Percentiles rank a stretch among this genome's conserved stretches.
phyloP scores from a whole-genome alignment of 805 yeast species.

The Candida yuanshanica region DNA sequence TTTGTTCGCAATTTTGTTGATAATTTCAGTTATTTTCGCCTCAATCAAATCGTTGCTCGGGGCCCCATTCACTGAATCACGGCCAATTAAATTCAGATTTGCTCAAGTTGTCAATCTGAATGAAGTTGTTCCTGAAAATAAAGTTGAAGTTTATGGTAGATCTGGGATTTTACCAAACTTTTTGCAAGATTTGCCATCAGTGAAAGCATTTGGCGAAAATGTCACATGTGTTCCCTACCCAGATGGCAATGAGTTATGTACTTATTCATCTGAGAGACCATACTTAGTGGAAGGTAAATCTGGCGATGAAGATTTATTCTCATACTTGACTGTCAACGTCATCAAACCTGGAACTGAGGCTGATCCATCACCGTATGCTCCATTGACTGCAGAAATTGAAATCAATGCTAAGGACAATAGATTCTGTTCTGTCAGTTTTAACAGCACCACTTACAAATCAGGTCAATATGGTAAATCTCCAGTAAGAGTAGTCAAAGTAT shows the following conservation, averaged over 20 bases:
- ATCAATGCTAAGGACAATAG: slow-evolving; percentile 59
- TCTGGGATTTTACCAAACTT: slow-evolving; percentile 41
- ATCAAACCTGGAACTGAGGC: slow-evolving; percentile 41
- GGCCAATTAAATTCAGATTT: slow-evolving; percentile 71
- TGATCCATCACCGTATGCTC: slow-evolving; percentile 51
- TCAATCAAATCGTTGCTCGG: slow-evolving; percentile 32
- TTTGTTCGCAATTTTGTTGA: slow-evolving; percentile 36
- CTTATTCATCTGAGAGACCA: slow-evolving; percentile 45
- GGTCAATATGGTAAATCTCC: slow-evolving; percentile 41
- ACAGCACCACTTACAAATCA: slow-evolving; percentile 37
- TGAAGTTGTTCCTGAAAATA: slow-evolving; percentile 20
- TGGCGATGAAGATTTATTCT: slow-evolving; percentile 29
- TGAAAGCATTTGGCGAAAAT: slow-evolving; percentile 31
- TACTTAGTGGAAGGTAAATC: slow-evolving; percentile 36
- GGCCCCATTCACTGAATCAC: slow-evolving; percentile 52
- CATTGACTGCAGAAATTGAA: slow-evolving; percentile 55
- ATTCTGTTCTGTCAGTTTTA: slow-evolving; percentile 57
- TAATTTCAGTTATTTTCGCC: slow-evolving; percentile 33
- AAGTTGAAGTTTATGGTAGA: slow-evolving; percentile 46
- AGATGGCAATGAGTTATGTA: slow-evolving; percentile 50
- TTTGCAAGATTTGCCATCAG: slow-evolving; percentile 59
- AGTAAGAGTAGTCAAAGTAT: slow-evolving; percentile 56
- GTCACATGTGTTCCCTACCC: slow-evolving; percentile 31
- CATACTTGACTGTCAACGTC: slow-evolving; percentile 46
- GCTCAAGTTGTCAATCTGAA: slow-evolving; percentile 53